Conservation (phyloP, 192 early-diverging fungal genomes). For the Entrophospora sp. region DNA sequence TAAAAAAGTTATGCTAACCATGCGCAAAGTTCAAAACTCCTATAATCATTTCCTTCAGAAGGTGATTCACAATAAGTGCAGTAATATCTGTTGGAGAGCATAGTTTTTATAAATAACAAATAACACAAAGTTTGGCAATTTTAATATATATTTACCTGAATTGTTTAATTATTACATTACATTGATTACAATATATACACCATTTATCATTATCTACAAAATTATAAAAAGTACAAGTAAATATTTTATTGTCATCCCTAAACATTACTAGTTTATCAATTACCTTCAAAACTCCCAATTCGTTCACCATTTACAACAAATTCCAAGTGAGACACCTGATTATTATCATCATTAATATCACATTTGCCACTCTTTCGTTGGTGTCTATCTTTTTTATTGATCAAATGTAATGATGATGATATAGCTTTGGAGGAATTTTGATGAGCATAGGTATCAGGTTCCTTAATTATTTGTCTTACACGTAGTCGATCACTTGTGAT, state of each 20-base stretch:
- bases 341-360: not conserved
- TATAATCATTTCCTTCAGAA: conserved; percentile 51
- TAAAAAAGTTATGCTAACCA: conserved; percentile 18
- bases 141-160: conserved; percentile 44
- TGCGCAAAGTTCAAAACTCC: conserved; percentile 68
- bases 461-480: conserved; percentile 22
- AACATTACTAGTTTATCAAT: not conserved
- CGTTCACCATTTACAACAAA: not conserved
- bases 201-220: conserved; percentile 29
- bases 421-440: too few relatives aligned
- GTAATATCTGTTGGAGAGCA: too few relatives aligned
- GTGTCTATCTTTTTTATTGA: not conserved
- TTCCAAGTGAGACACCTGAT: not conserved
- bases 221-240: not conserved
- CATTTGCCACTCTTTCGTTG: not conserved
- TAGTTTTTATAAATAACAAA: too few relatives aligned
- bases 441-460: not conserved
- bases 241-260: not conserved
- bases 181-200: conserved; percentile 72
- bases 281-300: not conserved
- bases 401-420: not conserved
- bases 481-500: conserved; percentile 53
- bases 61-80: conserved; percentile 76
- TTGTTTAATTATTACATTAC: conserved; percentile 68
- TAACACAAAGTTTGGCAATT: too few relatives aligned